These are phyloP conservation scores for Phaseolus lunatus DNA, from an alignment of 306 rosid species.

Conservation along the genomic window DNA sequence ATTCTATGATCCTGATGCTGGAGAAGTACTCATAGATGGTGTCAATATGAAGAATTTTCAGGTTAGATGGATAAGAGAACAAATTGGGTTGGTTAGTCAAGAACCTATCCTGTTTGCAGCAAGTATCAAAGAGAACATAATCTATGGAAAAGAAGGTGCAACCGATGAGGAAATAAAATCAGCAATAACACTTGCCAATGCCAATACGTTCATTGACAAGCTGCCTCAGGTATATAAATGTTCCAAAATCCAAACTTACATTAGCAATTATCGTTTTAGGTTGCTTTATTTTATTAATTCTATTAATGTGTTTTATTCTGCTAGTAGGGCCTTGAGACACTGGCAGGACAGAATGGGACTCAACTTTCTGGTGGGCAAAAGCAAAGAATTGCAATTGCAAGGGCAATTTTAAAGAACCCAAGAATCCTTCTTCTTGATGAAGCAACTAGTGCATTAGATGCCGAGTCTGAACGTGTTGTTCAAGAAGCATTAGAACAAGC, in stretches of 20 bases:
- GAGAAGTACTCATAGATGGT: conserved; percentile 82
- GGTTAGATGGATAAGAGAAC: conserved; percentile 77
- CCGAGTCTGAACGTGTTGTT: conserved; percentile 91
- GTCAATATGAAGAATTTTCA: conserved; percentile 64
- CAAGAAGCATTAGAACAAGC: conserved; percentile 79
- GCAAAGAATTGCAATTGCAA: conserved; percentile 95
- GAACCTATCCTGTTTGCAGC: conserved; percentile 79
- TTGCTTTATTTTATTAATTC: neutral
- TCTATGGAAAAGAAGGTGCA: conserved; percentile 86
- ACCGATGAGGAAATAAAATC: conserved; percentile 67
- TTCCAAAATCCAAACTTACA: conserved; percentile 19
- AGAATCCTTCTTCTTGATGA: conserved; percentile 90
- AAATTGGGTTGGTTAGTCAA: conserved; percentile 88
- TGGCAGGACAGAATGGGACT: conserved; percentile 90
- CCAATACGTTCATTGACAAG: conserved; percentile 81
- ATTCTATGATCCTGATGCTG: conserved; percentile 88
- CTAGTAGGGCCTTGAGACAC: conserved; percentile 79
- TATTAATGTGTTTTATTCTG: neutral
- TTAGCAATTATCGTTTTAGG: neutral
- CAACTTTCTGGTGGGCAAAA: conserved; percentile 97
- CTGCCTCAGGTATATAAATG: conserved; percentile 61
- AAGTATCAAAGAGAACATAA: conserved; percentile 72
- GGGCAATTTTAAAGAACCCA: conserved; percentile 93
- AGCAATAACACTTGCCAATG: conserved; percentile 83
- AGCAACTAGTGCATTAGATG: conserved; percentile 92